Evolutionary conservation across 352 stramenopile genomes (phyloP), one percentile per base, ranked within the genome.

Genomic region (Globisporangium irregulare): DNA sequence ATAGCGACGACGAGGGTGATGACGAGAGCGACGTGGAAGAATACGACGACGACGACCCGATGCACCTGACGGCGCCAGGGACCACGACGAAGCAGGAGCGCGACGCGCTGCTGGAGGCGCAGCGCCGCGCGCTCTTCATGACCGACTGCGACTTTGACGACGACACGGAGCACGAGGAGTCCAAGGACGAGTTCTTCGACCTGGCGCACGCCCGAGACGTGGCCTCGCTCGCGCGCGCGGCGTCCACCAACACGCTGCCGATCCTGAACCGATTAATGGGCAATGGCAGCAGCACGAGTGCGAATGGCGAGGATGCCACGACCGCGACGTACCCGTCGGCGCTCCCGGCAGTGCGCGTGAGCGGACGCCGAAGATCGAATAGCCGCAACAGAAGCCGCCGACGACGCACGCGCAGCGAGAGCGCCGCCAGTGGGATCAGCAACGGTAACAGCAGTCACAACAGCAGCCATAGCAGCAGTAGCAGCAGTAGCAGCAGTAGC

Each of bases 381-480:
- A 77, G 77, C 27, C 67, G 74, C 34, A 77, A 74, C 55, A 53
- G 46, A 6, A 59, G 76, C 22, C 65, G 59, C 12, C 76, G 79
- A 62, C 67, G 77, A 71, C 75, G 76, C 36, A 67, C 73, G 70
- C 25, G 67, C 67, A 82, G 71, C 27, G 74, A 85, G 56, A 82
- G 74, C 63, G 75, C 73, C 57, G 70, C 72, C 43, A 57, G 70
- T 22, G 65, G 66, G 15, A 58, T 58, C 22, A 72, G 65, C 15
- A 38, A 25, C 15, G 41, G 41, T 15, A 59, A 7, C 66, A 69
- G 41, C 41, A 50, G 41, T 20, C 15, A 53, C 62, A 66, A 58
- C 66, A 86, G 58, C 69, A 81, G 68, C 61, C 75, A 68, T 46
- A 74, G 57, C 66, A 78, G 46, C 72, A 32, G 29, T 8, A 32